Percentiles rank a stretch among this genome's conserved stretches.
Conservation (phyloP, 495 filamentous ascomycete genomes). For the Cenococcum geophilum region DNA sequence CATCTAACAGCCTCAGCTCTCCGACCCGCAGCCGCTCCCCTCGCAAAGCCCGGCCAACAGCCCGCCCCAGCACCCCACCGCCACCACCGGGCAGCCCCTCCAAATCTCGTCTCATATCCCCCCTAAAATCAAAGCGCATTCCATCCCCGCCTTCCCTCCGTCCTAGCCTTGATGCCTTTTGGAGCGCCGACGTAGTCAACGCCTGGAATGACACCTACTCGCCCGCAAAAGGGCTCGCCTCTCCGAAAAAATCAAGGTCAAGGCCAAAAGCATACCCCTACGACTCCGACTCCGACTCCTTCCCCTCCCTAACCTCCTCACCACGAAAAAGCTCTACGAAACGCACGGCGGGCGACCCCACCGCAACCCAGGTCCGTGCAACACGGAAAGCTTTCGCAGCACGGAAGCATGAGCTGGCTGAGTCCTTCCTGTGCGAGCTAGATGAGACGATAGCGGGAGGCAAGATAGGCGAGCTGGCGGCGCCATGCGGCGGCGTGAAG, state of each 20-base stretch:
- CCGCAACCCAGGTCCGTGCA: conserved; percentile 15
- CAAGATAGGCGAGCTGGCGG: conserved; percentile 54
- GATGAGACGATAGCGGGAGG: conserved; percentile 61
- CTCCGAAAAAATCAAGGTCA: conserved; percentile 27
- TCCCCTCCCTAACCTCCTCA: conserved; percentile 23
- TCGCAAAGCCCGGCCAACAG: conserved; percentile 22
- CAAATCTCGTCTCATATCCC: conserved; percentile 45
- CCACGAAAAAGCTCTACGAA: conserved; percentile 36
- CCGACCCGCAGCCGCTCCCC: conserved; percentile 33
- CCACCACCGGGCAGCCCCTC: conserved; percentile 42
- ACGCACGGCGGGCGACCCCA: conserved; percentile 34
- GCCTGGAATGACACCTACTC: conserved; percentile 80
- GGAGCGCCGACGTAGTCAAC: conserved; percentile 67
- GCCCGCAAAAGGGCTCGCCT: conserved; percentile 51
- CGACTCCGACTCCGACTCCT: conserved; percentile 14
- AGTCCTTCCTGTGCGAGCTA: conserved; percentile 63
- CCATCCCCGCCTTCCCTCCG: conserved; percentile 53
- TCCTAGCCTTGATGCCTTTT: conserved; percentile 71
- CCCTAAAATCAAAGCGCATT: conserved; percentile 42
- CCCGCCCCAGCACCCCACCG: conserved; percentile 29
- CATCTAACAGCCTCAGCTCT: conserved; percentile 17
- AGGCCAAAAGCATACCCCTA: background rate
- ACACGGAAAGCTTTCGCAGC: conserved; percentile 61
- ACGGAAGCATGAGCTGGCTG: conserved; percentile 60
- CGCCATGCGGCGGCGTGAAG: conserved; percentile 65